Evolutionary conservation across 2,329 filamentous ascomycete genomes (phyloP), one percentile per base, ranked within the genome.

Genomic region (Epichloe brachyelytri): DNA sequence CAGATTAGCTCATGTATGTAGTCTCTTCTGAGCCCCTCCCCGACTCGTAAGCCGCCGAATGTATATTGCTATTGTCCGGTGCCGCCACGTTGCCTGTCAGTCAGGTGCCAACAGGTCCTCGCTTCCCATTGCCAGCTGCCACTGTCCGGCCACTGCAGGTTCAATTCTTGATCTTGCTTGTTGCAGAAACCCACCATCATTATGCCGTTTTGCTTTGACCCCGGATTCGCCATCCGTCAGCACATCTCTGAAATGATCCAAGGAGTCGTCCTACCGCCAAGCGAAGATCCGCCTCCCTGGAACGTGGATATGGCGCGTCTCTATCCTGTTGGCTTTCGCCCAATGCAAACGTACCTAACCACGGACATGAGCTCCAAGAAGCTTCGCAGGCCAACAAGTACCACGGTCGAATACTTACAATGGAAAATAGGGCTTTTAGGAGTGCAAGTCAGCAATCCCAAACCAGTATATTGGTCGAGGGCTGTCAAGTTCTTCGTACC

Each of bases 341-440:
- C 80, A 57, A 83, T 81, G 55, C 77, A 82, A 38, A 83, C 75
- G 60, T 83, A 81, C 55, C 78, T 81, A 52, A 37, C 5, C 51
- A 17, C 26, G 51, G 49, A 49, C 43, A 43, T 53, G 39, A 43
- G 44, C 33, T 34, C 37, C 43, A 15, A 40, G 15, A 5, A 4
- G 6, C 19, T n/a, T 43, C 26, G 15, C 10, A 20, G 7, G 7
- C 33, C 36, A 6, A 43, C 41, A 17, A 30, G 20, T 17, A 48
- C 15, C 19, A 4, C 43, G 15, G 10, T 19, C 7, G 19, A 17
- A 38, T 14, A 71, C 77, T 72, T 65, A 82, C 74, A 82, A 60
- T 43, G 77, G 77, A 53, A 83, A 82, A 61, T 83, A 83, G 34
- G 78, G 74, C 79, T 79, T 57, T 40, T 4, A n/a, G 19, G 4